Evolutionary conservation across 805 yeast species (phyloP).

Genomic region (Kodamaea fukazawae): DNA sequence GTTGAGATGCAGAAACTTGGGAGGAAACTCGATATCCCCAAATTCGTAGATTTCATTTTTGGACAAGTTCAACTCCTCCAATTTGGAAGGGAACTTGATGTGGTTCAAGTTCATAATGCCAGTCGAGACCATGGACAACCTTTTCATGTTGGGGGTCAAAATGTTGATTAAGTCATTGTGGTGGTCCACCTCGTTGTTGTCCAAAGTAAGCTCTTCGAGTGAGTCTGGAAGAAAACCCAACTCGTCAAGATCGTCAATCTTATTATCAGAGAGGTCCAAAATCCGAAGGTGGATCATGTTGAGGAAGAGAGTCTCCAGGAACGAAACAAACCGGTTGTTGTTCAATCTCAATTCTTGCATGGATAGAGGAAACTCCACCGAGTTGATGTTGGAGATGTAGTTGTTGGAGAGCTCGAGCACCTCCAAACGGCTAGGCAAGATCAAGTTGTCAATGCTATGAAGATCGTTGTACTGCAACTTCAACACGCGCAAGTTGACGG

Average conservation of each 20-base stretch:
- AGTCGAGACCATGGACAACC: constrained; percentile 18
- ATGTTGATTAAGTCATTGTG: constrained; percentile 15
- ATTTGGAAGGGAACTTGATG: constrained; percentile 16
- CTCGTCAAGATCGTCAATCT: constrained; percentile 23
- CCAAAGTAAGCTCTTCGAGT: constrained; percentile 14
- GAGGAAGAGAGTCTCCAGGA: constrained; percentile 15
- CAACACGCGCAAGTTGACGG: constrained; percentile 11
- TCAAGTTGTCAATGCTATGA: constrained; percentile 1
- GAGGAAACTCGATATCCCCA: constrained; percentile 15
- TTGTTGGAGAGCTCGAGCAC: constrained; percentile 17
- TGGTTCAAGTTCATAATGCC: constrained; percentile 18
- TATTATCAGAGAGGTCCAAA: constrained; percentile 17
- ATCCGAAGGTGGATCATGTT: constrained; percentile 9
- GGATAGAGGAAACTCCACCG: constrained; percentile 13
- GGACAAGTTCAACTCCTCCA: constrained; percentile 15
- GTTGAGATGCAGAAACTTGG: constrained; percentile 7
- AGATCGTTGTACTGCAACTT: constrained; percentile 16
- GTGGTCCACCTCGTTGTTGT: constrained; percentile 22
- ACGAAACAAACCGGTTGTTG: constrained; percentile 14
- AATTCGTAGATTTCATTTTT: constrained; percentile 17
- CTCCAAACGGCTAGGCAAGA: constrained; percentile 14
- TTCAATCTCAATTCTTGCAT: constrained; percentile 15
- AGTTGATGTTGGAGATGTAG: constrained; percentile 9
- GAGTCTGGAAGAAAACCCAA: constrained; percentile 19
- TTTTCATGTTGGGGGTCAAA: constrained; percentile 16